Conservation (phyloP, 2,329 filamentous ascomycete genomes). For the Allantophomopsis lycopodina region DNA sequence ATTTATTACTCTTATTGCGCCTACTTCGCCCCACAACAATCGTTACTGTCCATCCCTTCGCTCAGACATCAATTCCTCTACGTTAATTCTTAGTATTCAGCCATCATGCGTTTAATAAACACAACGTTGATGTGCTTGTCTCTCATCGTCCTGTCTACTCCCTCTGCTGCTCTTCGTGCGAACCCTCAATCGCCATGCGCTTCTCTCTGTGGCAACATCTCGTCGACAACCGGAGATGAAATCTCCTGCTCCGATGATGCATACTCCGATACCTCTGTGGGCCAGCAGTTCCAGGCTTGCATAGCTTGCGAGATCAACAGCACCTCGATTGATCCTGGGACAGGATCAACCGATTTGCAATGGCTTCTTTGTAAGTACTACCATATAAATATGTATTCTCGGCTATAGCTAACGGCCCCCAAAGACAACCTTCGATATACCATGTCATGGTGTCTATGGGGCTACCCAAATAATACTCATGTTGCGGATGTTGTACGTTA, state of each 20-base stretch:
- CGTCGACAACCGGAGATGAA: conserved; percentile 1
- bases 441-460: conserved; percentile 40
- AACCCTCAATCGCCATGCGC: conserved; percentile 2
- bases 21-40: no score
- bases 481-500: conserved; percentile 21
- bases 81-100: no score
- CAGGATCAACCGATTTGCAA: conserved; percentile 35
- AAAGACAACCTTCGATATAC: conserved; percentile 45
- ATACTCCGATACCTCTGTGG: conserved; percentile 4
- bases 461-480: conserved; percentile 27
- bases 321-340: conserved; percentile 23
- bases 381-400: no score
- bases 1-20: no score
- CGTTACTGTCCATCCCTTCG: no score
- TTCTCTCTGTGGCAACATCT: conserved; percentile 2
- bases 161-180: not conserved
- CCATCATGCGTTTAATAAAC: no score
- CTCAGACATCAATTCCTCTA: no score
- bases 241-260: conserved; percentile 2
- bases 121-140: no score
- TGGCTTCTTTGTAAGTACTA: conserved; percentile 36
- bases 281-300: conserved; percentile 21
- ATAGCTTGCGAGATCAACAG: conserved; percentile 37
- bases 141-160: no score
- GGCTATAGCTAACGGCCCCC: no score